phyloP scores from a whole-genome alignment of 2,329 filamentous ascomycete genomes.

The Exophiala spinifera region DNA sequence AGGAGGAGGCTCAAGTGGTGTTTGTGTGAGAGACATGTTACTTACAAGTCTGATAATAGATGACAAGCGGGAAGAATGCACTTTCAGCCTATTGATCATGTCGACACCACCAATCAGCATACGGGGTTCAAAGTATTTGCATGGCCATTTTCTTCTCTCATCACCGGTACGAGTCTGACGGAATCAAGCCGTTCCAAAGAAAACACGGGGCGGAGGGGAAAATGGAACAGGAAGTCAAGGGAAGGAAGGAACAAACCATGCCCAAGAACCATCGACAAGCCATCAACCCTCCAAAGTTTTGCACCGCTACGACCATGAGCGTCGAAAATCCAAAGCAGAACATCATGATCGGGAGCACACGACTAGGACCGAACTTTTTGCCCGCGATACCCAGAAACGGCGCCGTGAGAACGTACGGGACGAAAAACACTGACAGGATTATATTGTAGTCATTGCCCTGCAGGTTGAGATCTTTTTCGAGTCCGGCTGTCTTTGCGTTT shows the following conservation, averaged over 20 bases:
- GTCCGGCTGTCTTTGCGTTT: constrained; percentile 57
- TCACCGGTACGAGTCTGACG: no score
- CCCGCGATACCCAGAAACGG: constrained; percentile 64
- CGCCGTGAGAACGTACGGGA: constrained; percentile 69
- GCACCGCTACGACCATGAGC: constrained; percentile 45
- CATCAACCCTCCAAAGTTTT: constrained; percentile 60
- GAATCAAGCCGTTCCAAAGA: no score
- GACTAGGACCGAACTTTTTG: constrained; percentile 64
- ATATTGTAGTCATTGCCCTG: constrained; percentile 64
- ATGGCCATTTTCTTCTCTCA: no score
- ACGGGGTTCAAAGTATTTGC: no score
- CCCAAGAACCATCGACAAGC: constrained; percentile 68
- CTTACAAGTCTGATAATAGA: constrained; percentile 54
- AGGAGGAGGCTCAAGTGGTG: background rate
- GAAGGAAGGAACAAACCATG: constrained; percentile 64
- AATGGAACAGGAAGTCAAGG: constrained; percentile 50
- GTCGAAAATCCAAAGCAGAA: constrained; percentile 65
- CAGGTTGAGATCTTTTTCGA: constrained; percentile 55
- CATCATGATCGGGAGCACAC: constrained; percentile 67
- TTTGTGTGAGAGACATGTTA: no score
- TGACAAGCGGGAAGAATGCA: constrained; percentile 29
- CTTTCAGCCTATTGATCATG: background rate
- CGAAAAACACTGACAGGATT: constrained; percentile 69
- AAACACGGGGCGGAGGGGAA: no score
- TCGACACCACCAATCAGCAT: constrained; percentile 33